These are phyloP conservation scores for Jaltomata sinuosa DNA, from an alignment of 257 asterid genomes.

Conservation along the genomic window DNA sequence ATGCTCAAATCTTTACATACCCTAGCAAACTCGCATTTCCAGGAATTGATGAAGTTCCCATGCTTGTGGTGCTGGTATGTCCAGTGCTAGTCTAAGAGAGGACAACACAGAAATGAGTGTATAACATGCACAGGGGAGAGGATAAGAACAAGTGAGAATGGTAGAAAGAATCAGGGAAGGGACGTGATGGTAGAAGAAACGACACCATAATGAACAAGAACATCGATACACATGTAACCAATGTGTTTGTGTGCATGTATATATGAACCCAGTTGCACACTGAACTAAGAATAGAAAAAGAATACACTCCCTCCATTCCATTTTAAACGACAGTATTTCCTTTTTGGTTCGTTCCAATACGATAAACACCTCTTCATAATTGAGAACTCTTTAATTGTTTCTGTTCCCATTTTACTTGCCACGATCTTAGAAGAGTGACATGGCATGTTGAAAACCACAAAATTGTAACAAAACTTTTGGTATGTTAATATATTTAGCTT, in stretches of 20 bases:
- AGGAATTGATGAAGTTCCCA: constrained; percentile 56
- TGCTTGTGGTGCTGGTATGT: constrained; percentile 42
- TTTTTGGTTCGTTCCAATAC: not conserved
- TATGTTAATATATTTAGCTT: not conserved
- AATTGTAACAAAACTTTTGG: not conserved
- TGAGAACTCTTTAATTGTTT: not conserved
- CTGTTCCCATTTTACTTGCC: not conserved
- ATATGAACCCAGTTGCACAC: not conserved
- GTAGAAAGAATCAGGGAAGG: not conserved
- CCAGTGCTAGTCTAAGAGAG: constrained; percentile 49
- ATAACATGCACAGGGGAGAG: not conserved
- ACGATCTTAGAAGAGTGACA: not conserved
- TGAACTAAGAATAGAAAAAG: not conserved
- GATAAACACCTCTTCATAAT: not conserved
- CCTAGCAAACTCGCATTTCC: constrained; percentile 98
- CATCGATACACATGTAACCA: not conserved
- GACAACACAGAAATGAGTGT: constrained; percentile 10
- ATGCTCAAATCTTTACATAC: constrained; percentile 28
- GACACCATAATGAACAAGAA: not conserved
- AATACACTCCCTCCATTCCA: not conserved
- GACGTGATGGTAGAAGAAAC: not conserved
- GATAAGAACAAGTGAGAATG: not conserved
- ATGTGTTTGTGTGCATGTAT: not conserved
- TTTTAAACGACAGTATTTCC: not conserved
- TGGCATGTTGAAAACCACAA: not conserved